Evolutionary conservation across 352 stramenopile genomes (phyloP).

Genomic region (Phytopythium vexans): DNA sequence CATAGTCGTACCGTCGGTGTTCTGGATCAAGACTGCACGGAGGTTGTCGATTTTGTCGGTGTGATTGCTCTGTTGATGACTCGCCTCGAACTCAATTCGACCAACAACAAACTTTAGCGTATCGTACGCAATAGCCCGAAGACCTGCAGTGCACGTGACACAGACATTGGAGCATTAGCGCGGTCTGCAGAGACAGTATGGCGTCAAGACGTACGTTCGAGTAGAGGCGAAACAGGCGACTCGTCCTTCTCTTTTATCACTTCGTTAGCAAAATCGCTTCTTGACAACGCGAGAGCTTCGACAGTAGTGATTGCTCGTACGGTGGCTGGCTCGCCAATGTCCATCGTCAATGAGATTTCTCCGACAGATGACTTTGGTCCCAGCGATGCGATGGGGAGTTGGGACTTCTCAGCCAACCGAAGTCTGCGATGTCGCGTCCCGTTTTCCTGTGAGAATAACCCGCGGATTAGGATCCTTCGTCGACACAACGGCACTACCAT

Average conservation of each 20-base stretch:
- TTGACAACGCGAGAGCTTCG: conserved; percentile 23
- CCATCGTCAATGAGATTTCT: conserved; percentile 36
- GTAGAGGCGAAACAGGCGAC: conserved; percentile 6
- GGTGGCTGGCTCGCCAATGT: conserved; percentile 29
- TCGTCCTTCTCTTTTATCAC: conserved; percentile 3
- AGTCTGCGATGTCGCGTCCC: conserved; percentile 27
- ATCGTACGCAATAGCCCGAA: conserved; percentile 47
- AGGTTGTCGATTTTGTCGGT: conserved; percentile 29
- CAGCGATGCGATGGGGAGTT: conserved; percentile 32
- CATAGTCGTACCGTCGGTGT: conserved; percentile 12
- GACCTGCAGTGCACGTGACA: conserved; percentile 12
- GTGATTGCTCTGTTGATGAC: conserved; percentile 37
- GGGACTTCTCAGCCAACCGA: conserved; percentile 12
- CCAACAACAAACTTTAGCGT: conserved; percentile 50
- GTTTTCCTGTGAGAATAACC: conserved; percentile 1
- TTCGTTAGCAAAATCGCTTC: conserved; percentile 39
- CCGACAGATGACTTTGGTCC: conserved; percentile 31
- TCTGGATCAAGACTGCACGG: conserved; percentile 17
- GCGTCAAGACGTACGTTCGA: conserved; percentile 12
- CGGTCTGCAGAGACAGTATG: neutral
- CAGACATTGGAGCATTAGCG: neutral
- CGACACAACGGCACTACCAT: too few species aligned
- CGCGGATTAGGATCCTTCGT: neutral
- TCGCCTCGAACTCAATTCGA: conserved; percentile 42
- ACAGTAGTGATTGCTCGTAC: conserved; percentile 33